These are phyloP conservation scores for Cutaneotrichosporon dermatis DNA, from an alignment of 1,284 basidiomycete species.

Conservation along the genomic window DNA sequence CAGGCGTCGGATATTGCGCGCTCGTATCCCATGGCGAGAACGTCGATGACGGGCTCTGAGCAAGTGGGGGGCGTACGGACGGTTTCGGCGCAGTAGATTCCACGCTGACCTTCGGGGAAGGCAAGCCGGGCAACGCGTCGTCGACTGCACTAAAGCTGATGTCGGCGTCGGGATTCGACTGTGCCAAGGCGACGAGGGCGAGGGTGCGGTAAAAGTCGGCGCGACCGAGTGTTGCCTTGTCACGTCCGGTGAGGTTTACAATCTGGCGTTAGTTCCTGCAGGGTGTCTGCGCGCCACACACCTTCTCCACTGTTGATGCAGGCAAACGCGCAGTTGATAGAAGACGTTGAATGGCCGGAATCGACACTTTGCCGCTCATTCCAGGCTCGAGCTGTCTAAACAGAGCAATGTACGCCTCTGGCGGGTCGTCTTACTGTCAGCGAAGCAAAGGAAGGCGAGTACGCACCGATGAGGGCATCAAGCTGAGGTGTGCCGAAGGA, in stretches of 20 bases:
- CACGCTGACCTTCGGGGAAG: conserved; percentile 56
- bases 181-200: conserved; percentile 78
- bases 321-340: conserved; percentile 69
- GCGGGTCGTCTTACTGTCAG: conserved; percentile 65
- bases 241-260: conserved; percentile 58
- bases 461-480: conserved; percentile 35
- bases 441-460: too few relatives aligned
- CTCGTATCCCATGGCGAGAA: conserved; percentile 41
- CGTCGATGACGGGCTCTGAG: not conserved
- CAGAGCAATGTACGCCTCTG: conserved; percentile 66
- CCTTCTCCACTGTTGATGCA: conserved; percentile 74
- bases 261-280: conserved; percentile 54
- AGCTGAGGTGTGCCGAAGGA: conserved; percentile 6
- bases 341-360: conserved; percentile 72
- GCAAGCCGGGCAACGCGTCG: conserved; percentile 66
- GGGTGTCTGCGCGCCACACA: conserved; percentile 42
- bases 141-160: conserved; percentile 73
- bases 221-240: conserved; percentile 12
- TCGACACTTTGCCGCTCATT: conserved; percentile 67
- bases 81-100: conserved; percentile 3
- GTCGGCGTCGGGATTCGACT: conserved; percentile 21
- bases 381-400: conserved; percentile 65
- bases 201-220: conserved; percentile 79
- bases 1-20: conserved; percentile 10
- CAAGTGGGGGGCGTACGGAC: conserved; percentile 2